phyloP scores from a whole-genome alignment of 1,284 basidiomycete genomes.

The Ganoderma lucidum region DNA sequence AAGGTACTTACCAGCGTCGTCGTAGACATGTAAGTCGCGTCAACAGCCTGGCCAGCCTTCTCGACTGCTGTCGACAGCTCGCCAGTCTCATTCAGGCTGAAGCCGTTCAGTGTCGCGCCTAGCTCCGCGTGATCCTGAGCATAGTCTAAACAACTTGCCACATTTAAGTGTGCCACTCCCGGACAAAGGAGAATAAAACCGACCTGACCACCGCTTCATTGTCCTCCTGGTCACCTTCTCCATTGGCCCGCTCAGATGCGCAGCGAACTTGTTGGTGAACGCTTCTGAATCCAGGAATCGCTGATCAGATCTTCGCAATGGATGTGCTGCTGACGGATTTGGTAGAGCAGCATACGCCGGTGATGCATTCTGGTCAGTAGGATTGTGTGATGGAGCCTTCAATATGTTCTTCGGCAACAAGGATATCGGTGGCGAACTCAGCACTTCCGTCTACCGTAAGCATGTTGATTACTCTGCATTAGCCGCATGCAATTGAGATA shows the following conservation, averaged over 20 bases:
- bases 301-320: slow-evolving; percentile 89
- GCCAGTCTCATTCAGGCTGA: slow-evolving; percentile 87
- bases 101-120: slow-evolving; percentile 95
- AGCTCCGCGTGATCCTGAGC: slow-evolving; percentile 94
- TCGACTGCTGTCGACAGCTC: slow-evolving; percentile 84
- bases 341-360: slow-evolving; percentile 87
- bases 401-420: slow-evolving; percentile 94
- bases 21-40: slow-evolving; percentile 93
- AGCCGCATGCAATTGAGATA: neutral
- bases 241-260: slow-evolving; percentile 90
- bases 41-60: slow-evolving; percentile 94
- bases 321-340: slow-evolving; percentile 87
- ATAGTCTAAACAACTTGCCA: slow-evolving; percentile 60
- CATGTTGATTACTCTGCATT: neutral
- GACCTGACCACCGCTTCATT: slow-evolving; percentile 94
- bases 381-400: slow-evolving; percentile 94
- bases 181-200: slow-evolving; percentile 32
- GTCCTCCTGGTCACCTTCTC: slow-evolving; percentile 95
- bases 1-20: slow-evolving; percentile 76
- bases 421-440: slow-evolving; percentile 92
- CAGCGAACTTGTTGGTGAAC: slow-evolving; percentile 96
- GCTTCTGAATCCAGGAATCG: slow-evolving; percentile 96
- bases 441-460: slow-evolving; percentile 77
- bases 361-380: slow-evolving; percentile 81
- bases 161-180: neutral